Evolutionary conservation across 2,329 filamentous ascomycete species (phyloP).

Genomic region (Colletotrichum shisoi): DNA sequence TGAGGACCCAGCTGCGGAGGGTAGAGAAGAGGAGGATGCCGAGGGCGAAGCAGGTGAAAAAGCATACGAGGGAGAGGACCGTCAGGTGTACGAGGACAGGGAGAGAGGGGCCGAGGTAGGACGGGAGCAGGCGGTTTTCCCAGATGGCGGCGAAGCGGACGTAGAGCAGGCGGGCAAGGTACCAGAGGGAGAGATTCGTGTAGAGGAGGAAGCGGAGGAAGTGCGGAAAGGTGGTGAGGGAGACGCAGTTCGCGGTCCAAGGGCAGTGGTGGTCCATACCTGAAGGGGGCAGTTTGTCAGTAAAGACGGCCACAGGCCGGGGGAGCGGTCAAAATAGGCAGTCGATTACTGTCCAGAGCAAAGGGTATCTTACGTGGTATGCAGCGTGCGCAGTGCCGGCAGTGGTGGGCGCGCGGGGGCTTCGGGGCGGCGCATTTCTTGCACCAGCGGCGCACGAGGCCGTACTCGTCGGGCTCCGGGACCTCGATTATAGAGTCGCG

Average conservation of each 20-base stretch:
- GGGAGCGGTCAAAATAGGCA: background rate
- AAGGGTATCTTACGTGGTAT: constrained; percentile 60
- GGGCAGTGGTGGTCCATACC: constrained; percentile 86
- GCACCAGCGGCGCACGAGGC: constrained; percentile 66
- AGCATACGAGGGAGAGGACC: constrained; percentile 64
- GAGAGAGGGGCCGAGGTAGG: constrained; percentile 75
- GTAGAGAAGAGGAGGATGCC: constrained; percentile 71
- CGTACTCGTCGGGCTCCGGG: constrained; percentile 43
- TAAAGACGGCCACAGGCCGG: background rate
- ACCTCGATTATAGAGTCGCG: constrained; percentile 49
- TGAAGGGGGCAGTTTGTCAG: constrained; percentile 4
- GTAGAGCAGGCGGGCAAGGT: constrained; percentile 68
- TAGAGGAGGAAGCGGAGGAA: constrained; percentile 81
- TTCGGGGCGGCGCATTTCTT: constrained; percentile 77
- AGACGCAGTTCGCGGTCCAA: constrained; percentile 85
- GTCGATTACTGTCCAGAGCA: no score
- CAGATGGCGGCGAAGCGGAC: constrained; percentile 68
- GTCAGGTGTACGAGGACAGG: constrained; percentile 68
- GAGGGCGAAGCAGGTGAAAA: constrained; percentile 68
- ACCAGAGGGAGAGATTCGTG: constrained; percentile 70
- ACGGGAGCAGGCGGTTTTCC: constrained; percentile 70
- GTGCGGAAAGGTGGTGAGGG: constrained; percentile 80
- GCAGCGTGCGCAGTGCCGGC: constrained; percentile 76
- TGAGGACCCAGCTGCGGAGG: constrained; percentile 67
- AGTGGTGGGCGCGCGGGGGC: constrained; percentile 82